Base-by-base conservation (phyloP, 164 flowering plant genomes). In the Chimonanthus praecox region DNA sequence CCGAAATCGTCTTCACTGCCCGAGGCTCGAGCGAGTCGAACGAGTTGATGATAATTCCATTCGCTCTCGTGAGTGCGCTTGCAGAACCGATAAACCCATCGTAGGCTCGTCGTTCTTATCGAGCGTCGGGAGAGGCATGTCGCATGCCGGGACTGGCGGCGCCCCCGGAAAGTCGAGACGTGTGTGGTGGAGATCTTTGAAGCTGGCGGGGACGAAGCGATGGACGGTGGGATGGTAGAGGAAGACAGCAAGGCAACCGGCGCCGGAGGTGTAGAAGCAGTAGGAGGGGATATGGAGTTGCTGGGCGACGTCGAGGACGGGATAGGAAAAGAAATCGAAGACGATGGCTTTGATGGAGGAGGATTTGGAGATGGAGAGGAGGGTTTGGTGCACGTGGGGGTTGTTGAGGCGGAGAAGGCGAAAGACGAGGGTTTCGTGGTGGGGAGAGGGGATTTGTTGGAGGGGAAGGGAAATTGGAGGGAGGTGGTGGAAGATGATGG, bases 281-380 rank as follows among this genome's bases (percentile, higher is more conserved):
- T 77, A 83, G 15, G 82, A 54, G 44, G 89, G 88, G 78, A 86
- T 82, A 54, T 47, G 6, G 69, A 85, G 83, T 0, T 71, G 50
- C 2, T 58, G 1, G 11, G 87, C 70, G 6, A 81, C 75, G 2
- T 67, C 15, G 5, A 77, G 8, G 45, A 79, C 64, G 4, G 74
- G 1, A 69, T 65, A 43, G 79, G 86, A 84, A 76, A 88, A 85
- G 77, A 79, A 68, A 69, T 86, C 86, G 15, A 85, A 67, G 75
- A 88, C 43, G 64, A 85, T 50, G 67, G 87, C 85, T 54, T 3
- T 8, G 60, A 54, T 33, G 33, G 33, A 33, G 33, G 33, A 33
- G 2, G 33, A 33, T 33, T 33, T 33, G 33, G 33, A 33, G 33
- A 33, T 33, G 33, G 33, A 33, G 33, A 33, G 33, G 33, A 33